Evolutionary conservation across 2,329 filamentous ascomycete genomes (phyloP), one percentile per base, ranked within the genome.

Genomic region (Cladophialophora psammophila): DNA sequence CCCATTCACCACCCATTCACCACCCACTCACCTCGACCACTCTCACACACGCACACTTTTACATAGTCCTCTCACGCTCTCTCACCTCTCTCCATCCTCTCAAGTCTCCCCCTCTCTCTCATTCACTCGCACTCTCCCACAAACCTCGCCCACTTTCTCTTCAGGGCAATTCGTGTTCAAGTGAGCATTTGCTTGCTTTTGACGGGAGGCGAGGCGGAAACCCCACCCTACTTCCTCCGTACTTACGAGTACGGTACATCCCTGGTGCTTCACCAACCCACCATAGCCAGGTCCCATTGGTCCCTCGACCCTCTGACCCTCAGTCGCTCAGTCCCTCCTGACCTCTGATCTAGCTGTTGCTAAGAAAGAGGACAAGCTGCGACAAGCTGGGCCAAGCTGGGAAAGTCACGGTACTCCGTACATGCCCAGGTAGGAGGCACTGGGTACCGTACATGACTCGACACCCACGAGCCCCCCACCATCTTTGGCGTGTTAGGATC

Each of bases 401-500:
- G 20, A 50, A 42, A 12, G 45, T 50, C 3, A 20, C 12, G 18
- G 13, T 50, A 5, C 8, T 31, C 5, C 42, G 45, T 12, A 2
- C 26, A 26, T 26, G 3, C 26, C 3, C 3, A 26, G 26, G 26
- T 3, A 26, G 2, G 2, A 26, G 26, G 26, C 2, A 26, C 3
- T 26, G 26, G 26, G 26, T 26, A 12, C 26, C 9, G 45, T 32
- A 13, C 48, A 61, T 54, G 59, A 61, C 59, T 61, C 59, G 59
- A 61, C 59, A 3, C 45, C 45, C 20, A 26, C 45, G 20, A 12
- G 18, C 18, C 45, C 45, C 45, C 45, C 45, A 50, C 26, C 20
- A 61, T 60, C 45, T 31, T 50, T 61, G 18, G 20, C n/a, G 12
- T n/a, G 20, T 34, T 20, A 35, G 57, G 38, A 48, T 60, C 20